These are phyloP conservation scores for Debaryomyces castellii DNA, from an alignment of 805 yeast genomes.

Conservation along the genomic window DNA sequence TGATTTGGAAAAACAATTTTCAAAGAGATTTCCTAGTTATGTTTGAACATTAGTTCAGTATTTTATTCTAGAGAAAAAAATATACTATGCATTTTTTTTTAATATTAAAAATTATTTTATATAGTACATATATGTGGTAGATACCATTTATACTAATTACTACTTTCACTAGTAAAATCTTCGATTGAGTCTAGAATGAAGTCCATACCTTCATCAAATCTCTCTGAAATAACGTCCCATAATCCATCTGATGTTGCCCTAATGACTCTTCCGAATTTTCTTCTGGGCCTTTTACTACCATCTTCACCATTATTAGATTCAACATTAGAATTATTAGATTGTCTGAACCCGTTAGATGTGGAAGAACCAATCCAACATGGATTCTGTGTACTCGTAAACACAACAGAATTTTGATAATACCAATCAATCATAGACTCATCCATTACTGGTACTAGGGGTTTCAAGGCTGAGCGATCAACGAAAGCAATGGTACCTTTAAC, in stretches of 20 bases:
- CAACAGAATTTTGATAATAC: constrained; percentile 83
- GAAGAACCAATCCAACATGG: constrained; percentile 69
- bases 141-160: constrained; percentile 1
- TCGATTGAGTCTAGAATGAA: constrained; percentile 79
- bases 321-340: constrained; percentile 11
- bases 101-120: not conserved
- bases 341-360: constrained; percentile 26
- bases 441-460: constrained; percentile 79
- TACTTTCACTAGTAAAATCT: constrained; percentile 36
- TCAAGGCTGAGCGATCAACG: constrained; percentile 64
- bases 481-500: constrained; percentile 73
- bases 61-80: not conserved
- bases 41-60: constrained; percentile 25
- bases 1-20: constrained; percentile 56
- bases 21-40: constrained; percentile 61
- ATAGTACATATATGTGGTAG: constrained; percentile 1
- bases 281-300: constrained; percentile 68
- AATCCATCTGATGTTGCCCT: constrained; percentile 72
- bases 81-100: not conserved
- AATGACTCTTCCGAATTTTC: constrained; percentile 87
- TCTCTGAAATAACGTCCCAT: constrained; percentile 73
- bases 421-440: constrained; percentile 91
- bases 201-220: constrained; percentile 83
- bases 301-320: constrained; percentile 25
- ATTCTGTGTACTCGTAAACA: constrained; percentile 74